These are phyloP conservation scores for Aspergillus glaucus DNA, from an alignment of 2,329 filamentous ascomycete genomes.

Conservation along the genomic window DNA sequence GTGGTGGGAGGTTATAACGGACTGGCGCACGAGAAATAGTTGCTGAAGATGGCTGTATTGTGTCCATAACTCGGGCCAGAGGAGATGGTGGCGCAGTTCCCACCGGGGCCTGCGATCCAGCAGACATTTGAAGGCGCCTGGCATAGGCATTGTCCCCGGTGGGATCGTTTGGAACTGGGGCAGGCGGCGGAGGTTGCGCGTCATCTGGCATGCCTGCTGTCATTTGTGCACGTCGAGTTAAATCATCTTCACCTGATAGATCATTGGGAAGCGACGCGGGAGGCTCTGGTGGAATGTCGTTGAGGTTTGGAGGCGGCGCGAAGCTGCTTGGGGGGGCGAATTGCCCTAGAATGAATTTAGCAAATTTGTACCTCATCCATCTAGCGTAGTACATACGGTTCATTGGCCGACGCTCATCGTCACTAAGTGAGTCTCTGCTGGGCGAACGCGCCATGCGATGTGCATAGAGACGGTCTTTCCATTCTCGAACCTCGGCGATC, in stretches of 20 bases:
- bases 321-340: slow-evolving; percentile 49
- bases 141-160: slow-evolving; percentile 21
- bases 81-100: slow-evolving; percentile 23
- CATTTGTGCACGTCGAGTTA: slow-evolving; percentile 56
- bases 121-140: slow-evolving; percentile 19
- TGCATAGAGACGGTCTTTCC: slow-evolving; percentile 74
- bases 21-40: slow-evolving; percentile 74
- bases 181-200: slow-evolving; percentile 20
- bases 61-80: slow-evolving; percentile 31
- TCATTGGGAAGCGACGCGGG: slow-evolving; percentile 49
- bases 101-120: slow-evolving; percentile 14
- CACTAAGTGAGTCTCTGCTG: slow-evolving; percentile 44
- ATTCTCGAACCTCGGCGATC: slow-evolving; percentile 70
- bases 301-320: slow-evolving; percentile 45
- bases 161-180: slow-evolving; percentile 24
- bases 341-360: slow-evolving; percentile 29
- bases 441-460: slow-evolving; percentile 52
- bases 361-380: slow-evolving; percentile 1
- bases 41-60: slow-evolving; percentile 39
- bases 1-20: slow-evolving; percentile 57
- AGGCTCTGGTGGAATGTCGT: slow-evolving; percentile 33
- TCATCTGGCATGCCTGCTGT: slow-evolving; percentile 31
- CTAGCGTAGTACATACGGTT: slow-evolving; percentile 37
- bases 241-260: slow-evolving; percentile 63
- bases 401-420: slow-evolving; percentile 42